Percentiles rank a stretch among this genome's conserved stretches.
phyloP scores from a whole-genome alignment of 805 yeast genomes.

The Saccharomycopsis babjevae region DNA sequence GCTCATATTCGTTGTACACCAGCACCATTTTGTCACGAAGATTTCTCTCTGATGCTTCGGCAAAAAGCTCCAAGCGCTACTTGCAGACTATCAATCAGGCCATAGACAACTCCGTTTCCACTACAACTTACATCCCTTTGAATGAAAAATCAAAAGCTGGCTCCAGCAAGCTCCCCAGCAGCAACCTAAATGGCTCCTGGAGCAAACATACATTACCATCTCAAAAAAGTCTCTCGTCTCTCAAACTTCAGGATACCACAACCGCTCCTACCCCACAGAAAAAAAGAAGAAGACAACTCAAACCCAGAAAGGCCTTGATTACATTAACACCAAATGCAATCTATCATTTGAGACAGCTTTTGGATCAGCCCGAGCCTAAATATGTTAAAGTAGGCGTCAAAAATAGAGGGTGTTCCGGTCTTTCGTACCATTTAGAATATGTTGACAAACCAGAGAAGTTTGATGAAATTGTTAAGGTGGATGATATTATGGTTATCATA shows the following conservation, averaged over 20 bases:
- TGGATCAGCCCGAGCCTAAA: constrained; percentile 79
- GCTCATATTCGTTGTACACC: not conserved
- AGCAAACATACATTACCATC: constrained; percentile 11
- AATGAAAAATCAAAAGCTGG: not conserved
- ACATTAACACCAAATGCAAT: constrained; percentile 71
- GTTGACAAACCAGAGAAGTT: constrained; percentile 88
- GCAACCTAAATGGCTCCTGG: constrained; percentile 5
- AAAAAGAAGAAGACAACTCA: constrained; percentile 47
- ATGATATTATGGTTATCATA: constrained; percentile 83
- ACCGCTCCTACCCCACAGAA: not conserved
- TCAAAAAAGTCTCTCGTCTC: not conserved
- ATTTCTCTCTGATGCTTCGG: constrained; percentile 11
- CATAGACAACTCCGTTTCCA: not conserved
- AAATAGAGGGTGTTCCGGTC: constrained; percentile 94
- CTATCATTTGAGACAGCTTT: constrained; percentile 52
- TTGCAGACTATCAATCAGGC: constrained; percentile 15
- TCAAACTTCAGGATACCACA: not conserved
- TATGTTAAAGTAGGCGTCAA: constrained; percentile 87
- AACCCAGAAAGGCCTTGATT: constrained; percentile 85
- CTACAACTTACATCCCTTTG: constrained; percentile 2
- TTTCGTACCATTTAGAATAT: constrained; percentile 84
- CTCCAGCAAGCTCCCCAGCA: not conserved
- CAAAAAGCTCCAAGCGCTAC: constrained; percentile 12
- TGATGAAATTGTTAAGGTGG: constrained; percentile 76
- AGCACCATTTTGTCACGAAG: not conserved